Evolutionary conservation across 495 filamentous ascomycete genomes (phyloP), one percentile per base, ranked within the genome.

Genomic region (Penicillium arizonense): DNA sequence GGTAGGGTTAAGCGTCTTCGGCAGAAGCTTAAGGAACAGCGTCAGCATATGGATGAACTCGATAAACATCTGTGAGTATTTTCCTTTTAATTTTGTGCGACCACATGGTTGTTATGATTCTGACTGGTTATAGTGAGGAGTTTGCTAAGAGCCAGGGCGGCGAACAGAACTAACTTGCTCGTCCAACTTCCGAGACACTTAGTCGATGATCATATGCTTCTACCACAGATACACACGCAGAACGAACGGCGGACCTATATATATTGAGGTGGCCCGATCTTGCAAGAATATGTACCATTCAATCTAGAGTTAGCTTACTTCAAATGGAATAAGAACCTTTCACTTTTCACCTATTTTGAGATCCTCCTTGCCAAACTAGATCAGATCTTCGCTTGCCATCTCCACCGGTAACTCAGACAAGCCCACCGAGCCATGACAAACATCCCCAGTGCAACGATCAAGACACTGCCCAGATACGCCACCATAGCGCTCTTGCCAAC

Each of bases 21-120:
- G 64, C 77, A 79, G 63, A 94, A 91, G 78, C 76, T 96, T 55
- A 68, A 72, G 62, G 80, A 87, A 68, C 86, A 92, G 69, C 80
- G 85, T 56, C 78, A 82, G 41, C 86, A 92, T 65, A 80, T 93
- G 56, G 73, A 91, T 56, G 83, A 90, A 68, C 78, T 95, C 24
- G 84, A 90, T 50, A 80, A 89, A 60, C 83, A 91, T 71, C 85
- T 96, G 87, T 92, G 71, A 61, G 86, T 69, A 32, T 35, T 24
- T 20, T 24, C 14, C 7, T 16, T 35, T 2, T 14, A 18, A 12
- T 44, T 12, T n/a, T 24, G 0, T 13, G 14, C 30, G 20, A 20
- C 12, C 20, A 13, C 12, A 35, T 21, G 20, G n/a, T 28, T 20
- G 7, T 43, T 24, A 28, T 3, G 13, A 4, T 30, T 13, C 32